A percentile compares a stretch with the other conserved stretches of the same genome.
phyloP scores from a whole-genome alignment of 306 rosid species.

The Nissolia schottii region DNA sequence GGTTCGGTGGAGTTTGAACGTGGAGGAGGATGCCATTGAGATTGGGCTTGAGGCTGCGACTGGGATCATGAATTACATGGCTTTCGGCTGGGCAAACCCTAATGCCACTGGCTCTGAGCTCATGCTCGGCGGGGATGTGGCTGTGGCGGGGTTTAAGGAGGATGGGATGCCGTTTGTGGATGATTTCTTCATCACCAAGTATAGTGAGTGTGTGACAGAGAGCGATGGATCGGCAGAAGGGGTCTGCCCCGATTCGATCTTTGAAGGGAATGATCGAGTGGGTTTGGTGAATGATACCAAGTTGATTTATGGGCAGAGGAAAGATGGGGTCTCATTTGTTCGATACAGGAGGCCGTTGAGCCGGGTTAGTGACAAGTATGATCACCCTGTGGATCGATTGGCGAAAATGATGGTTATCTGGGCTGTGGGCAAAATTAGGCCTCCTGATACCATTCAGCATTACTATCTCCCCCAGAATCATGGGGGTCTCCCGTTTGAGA shows the following conservation, averaged over 20 bases:
- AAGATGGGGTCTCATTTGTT: slow-evolving; percentile 68
- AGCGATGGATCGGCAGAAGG: slow-evolving; percentile 54
- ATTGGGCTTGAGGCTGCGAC: slow-evolving; percentile 79
- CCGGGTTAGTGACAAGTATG: slow-evolving; percentile 50
- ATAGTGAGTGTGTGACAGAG: slow-evolving; percentile 52
- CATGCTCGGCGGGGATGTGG: slow-evolving; percentile 85
- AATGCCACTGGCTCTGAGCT: slow-evolving; percentile 34
- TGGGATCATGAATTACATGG: slow-evolving; percentile 67
- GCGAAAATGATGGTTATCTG: slow-evolving; percentile 72
- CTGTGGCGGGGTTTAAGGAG: slow-evolving; percentile 63
- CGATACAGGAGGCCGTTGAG: slow-evolving; percentile 66
- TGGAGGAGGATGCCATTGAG: slow-evolving; percentile 47
- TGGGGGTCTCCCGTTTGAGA: slow-evolving; percentile 39
- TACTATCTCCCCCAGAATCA: slow-evolving; percentile 90
- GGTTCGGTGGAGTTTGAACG: slow-evolving; percentile 70
- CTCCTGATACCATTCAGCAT: slow-evolving; percentile 66
- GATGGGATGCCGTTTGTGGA: slow-evolving; percentile 72
- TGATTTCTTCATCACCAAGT: slow-evolving; percentile 67
- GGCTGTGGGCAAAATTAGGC: slow-evolving; percentile 73
- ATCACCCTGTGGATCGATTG: slow-evolving; percentile 48
- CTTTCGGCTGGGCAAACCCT: slow-evolving; percentile 85
- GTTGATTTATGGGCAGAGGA: slow-evolving; percentile 69
- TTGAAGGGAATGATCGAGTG: slow-evolving; percentile 35
- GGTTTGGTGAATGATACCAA: slow-evolving; percentile 50
- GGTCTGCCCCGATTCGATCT: slow-evolving; percentile 81